These are phyloP conservation scores for Aspergillus avenaceus DNA, from an alignment of 495 filamentous ascomycete genomes.

Conservation along the genomic window DNA sequence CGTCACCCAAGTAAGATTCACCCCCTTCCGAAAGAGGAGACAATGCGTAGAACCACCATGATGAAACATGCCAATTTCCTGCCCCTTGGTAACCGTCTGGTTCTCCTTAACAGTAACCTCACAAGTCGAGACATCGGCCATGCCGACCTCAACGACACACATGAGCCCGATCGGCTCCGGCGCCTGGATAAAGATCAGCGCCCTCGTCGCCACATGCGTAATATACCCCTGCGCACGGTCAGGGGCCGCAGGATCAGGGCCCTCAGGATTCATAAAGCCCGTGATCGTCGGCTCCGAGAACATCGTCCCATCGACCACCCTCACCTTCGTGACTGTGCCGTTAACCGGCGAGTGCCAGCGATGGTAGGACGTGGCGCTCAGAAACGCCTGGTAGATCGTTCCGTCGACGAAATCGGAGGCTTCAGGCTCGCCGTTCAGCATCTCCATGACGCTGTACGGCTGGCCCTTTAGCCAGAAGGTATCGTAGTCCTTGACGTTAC, in stretches of 20 bases:
- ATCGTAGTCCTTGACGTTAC: background rate
- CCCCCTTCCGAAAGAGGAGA: slow-evolving; percentile 40
- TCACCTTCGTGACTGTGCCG: slow-evolving; percentile 43
- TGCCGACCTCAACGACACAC: slow-evolving; percentile 56
- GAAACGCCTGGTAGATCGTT: slow-evolving; percentile 56
- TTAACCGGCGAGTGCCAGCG: slow-evolving; percentile 56
- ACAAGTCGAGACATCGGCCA: slow-evolving; percentile 61
- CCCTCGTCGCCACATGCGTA: slow-evolving; percentile 47
- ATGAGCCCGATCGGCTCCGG: slow-evolving; percentile 60
- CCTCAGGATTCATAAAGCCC: slow-evolving; percentile 3
- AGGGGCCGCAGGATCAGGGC: background rate
- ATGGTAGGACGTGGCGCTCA: slow-evolving; percentile 53
- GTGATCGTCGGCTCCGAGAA: slow-evolving; percentile 51
- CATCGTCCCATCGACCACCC: slow-evolving; percentile 52
- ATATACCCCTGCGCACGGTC: slow-evolving; percentile 48
- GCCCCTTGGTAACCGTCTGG: slow-evolving; percentile 53
- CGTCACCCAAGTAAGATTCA: background rate
- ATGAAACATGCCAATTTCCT: slow-evolving; percentile 63
- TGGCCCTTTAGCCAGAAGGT: slow-evolving; percentile 47
- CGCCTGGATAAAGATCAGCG: slow-evolving; percentile 59
- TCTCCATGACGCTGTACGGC: slow-evolving; percentile 52
- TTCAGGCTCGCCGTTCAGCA: slow-evolving; percentile 45
- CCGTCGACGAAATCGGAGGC: slow-evolving; percentile 41
- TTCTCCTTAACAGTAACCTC: slow-evolving; percentile 56
- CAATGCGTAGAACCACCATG: slow-evolving; percentile 60